phyloP scores from a whole-genome alignment of 768 basidiomycete species.

The Leccinum rimulosum region DNA sequence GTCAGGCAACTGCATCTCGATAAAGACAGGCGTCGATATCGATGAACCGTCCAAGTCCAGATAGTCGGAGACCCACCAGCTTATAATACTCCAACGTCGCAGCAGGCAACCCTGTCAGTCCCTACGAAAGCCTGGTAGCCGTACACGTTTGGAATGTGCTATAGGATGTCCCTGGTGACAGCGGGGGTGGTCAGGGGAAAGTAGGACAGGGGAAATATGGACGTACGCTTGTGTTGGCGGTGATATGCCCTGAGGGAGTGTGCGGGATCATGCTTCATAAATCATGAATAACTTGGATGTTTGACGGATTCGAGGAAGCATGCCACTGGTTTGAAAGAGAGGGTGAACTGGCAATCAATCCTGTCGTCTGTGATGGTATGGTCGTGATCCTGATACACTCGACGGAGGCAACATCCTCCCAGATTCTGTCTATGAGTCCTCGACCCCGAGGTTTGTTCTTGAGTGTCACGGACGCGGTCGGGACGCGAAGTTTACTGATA shows the following conservation, averaged over 20 bases:
- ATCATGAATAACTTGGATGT: conserved; percentile 78
- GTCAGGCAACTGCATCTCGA: background rate
- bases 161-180: conserved; percentile 85
- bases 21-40: background rate
- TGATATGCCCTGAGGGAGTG: conserved; percentile 74
- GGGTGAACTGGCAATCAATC: too few relatives aligned
- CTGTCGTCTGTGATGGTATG: too few relatives aligned
- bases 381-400: too few relatives aligned
- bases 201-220: conserved; percentile 20
- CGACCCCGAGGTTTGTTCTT: too few relatives aligned
- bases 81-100: too few relatives aligned
- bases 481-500: too few relatives aligned
- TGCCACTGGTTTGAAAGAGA: too few relatives aligned
- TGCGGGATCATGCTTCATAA: conserved; percentile 85
- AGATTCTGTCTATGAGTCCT: too few relatives aligned
- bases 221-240: conserved; percentile 70
- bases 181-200: conserved; percentile 2
- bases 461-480: too few relatives aligned
- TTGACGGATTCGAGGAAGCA: conserved; percentile 73
- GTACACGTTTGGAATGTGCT: too few relatives aligned
- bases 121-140: conserved; percentile 88
- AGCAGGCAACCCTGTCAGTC: conserved; percentile 94
- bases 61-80: too few relatives aligned
- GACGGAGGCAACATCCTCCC: too few relatives aligned
- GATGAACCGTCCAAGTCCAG: background rate